Base-by-base conservation (phyloP, 2,329 filamentous ascomycete species). In the Didymella segeticola region DNA sequence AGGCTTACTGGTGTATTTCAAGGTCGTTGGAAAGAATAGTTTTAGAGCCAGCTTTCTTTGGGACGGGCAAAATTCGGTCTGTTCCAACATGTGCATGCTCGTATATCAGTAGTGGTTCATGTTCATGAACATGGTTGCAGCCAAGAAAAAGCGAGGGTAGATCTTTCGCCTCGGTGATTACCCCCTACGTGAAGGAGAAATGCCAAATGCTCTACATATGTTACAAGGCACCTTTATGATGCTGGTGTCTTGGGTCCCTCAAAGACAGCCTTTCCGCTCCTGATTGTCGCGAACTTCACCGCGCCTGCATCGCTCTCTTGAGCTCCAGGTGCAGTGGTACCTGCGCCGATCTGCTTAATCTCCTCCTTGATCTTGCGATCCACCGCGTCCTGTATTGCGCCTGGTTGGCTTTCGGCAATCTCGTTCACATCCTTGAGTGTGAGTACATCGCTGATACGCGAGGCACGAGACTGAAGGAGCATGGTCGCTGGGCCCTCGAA, bases 401-500 rank as follows among this genome's bases (percentile, higher is more conserved):
- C 93, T 0, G 91, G 85, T 26, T 92, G 89, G 5, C 87, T 81
- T 69, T 93, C 89, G 0, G 93, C 93, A 56, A 97, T 90, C 77
- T 98, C 95, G 63, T 96, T 93, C 50, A 98, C 85, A 62, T 99
- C 88, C 43, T 87, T 84, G 23, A 83, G 81, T 4, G 88, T 90
- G 61, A 99, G 79, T 2, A 90, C 84, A 61, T 99, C 93, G 47
- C 85, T 86, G 36, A 96, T 78, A 14, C 89, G 83, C 19, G 90
- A 85, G 12, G 88, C 92, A n/a, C 93, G 86, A 46, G 91, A 96
- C 60, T 96, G 96, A 67, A 99, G 80, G 36, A 98, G 82, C 42
- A 99, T 84, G 2, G 90, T 97, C 5, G 85, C 85, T 2, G 95
- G 95, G 0, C 95, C 95, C 51, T 88, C 84, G 72, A 99, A 97